Evolutionary conservation across 2,329 filamentous ascomycete species (phyloP), one percentile per base, ranked within the genome.

Genomic region (Cladosporium colombiae): DNA sequence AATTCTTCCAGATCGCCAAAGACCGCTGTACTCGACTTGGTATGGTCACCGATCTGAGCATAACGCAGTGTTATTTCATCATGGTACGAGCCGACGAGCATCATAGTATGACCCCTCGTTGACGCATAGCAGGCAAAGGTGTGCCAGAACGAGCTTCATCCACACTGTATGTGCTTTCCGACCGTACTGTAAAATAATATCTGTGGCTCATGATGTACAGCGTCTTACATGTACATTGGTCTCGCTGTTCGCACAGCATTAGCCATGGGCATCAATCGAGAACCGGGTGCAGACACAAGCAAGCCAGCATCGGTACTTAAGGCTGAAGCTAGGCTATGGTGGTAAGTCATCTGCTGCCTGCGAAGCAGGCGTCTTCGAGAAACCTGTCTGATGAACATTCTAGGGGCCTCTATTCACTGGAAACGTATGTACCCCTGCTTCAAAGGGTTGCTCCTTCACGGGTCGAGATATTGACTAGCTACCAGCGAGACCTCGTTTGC

Each of bases 51-150:
- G 50, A 53, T n/a, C 27, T 53, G 50, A 29, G 25, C 14, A 53
- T 53, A 29, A 53, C 50, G 18, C 50, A 53, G 50, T 53, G 50
- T n/a, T 53, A 53, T n/a, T 53, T 53, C 16, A 53, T 53, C 50
- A 29, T 53, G 50, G 50, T 53, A 53, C 2, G 27, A 53, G 1
- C 4, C 50, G 29, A 31, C 8, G 6, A n/a, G 7, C 8, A 7
- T 31, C 16, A 16, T 16, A 2, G 2, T 31, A 16, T 11, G 50
- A 29, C 50, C 50, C 8, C 11, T 4, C 8, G 5, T 11, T 53
- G 16, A 53, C 50, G 16, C 21, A 7, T 29, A 5, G 6, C 33
- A 53, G 50, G 50, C 50, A 29, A 53, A 53, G 3, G 50, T 53
- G 4, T 53, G 50, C 50, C 50, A 53, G 10, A 53, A 53, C 50